These are phyloP conservation scores for Atkinsonella texensis DNA, from an alignment of 2,329 filamentous ascomycete genomes.

Conservation along the genomic window DNA sequence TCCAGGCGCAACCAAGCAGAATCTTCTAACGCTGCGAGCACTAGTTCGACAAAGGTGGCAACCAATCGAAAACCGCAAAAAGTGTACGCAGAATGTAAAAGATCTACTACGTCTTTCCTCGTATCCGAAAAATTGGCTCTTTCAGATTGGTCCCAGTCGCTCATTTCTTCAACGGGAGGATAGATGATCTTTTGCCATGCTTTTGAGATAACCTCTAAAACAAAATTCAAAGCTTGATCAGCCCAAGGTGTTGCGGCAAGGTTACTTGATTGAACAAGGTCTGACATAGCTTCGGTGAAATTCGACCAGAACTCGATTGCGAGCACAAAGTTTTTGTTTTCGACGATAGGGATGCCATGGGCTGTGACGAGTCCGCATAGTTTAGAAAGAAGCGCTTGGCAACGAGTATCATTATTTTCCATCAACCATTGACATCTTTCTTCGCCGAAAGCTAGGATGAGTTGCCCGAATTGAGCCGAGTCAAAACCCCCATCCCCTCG, in stretches of 20 bases:
- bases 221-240: slow-evolving; percentile 40
- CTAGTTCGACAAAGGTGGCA: slow-evolving; percentile 42
- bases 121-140: slow-evolving; percentile 58
- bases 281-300: slow-evolving; percentile 58
- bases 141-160: slow-evolving; percentile 58
- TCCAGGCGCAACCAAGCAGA: slow-evolving; percentile 49
- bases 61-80: slow-evolving; percentile 45
- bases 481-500: slow-evolving; percentile 53
- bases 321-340: slow-evolving; percentile 63
- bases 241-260: slow-evolving; percentile 41
- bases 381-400: slow-evolving; percentile 40
- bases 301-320: slow-evolving; percentile 73
- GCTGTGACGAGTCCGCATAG: slow-evolving; percentile 55
- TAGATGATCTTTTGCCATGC: slow-evolving; percentile 60
- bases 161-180: slow-evolving; percentile 44
- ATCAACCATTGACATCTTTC: slow-evolving; percentile 50
- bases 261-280: slow-evolving; percentile 40
- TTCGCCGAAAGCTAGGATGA: slow-evolving; percentile 59
- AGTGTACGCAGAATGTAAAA: slow-evolving; percentile 60
- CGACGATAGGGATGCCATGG: slow-evolving; percentile 54
- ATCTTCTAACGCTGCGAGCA: slow-evolving; percentile 35
- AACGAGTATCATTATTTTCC: slow-evolving; percentile 35
- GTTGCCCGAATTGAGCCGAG: slow-evolving; percentile 50
- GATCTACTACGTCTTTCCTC: slow-evolving; percentile 66
- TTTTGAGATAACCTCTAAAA: slow-evolving; percentile 53